phyloP scores from a whole-genome alignment of 164 flowering plant genomes.

The Pachysandra terminalis region DNA sequence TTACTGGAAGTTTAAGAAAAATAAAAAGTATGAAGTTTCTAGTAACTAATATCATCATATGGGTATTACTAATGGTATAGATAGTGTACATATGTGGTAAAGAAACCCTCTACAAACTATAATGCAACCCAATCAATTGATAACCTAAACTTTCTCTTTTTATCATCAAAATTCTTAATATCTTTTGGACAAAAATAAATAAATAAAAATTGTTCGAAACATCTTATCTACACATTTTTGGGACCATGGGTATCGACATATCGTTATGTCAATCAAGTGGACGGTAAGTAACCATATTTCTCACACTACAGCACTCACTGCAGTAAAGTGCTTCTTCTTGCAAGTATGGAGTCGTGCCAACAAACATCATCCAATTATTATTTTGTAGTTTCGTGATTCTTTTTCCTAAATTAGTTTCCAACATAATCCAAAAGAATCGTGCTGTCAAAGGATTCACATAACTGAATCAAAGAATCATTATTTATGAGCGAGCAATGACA shows the following conservation, averaged over 20 bases:
- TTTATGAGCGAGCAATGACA: no score
- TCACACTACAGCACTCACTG: not conserved
- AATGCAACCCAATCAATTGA: no score
- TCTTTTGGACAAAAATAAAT: no score
- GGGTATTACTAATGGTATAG: no score
- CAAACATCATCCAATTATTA: not conserved
- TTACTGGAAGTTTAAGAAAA: not conserved
- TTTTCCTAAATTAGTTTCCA: not conserved
- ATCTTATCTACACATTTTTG: not conserved
- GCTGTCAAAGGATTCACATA: not conserved
- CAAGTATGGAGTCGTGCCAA: not conserved
- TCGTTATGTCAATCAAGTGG: not conserved
- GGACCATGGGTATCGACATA: not conserved
- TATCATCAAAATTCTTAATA: not conserved
- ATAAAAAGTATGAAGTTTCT: not conserved
- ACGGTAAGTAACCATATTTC: no score
- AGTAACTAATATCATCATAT: not conserved
- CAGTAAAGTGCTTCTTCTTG: not conserved
- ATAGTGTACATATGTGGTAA: no score
- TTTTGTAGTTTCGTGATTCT: not conserved
- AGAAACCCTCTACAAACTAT: no score
- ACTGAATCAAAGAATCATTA: not conserved
- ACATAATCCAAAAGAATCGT: not conserved
- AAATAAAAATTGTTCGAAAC: no score
- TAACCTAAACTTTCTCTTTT: not conserved